phyloP scores from a whole-genome alignment of 2,329 filamentous ascomycete species.

The Orbilia ellipsospora region DNA sequence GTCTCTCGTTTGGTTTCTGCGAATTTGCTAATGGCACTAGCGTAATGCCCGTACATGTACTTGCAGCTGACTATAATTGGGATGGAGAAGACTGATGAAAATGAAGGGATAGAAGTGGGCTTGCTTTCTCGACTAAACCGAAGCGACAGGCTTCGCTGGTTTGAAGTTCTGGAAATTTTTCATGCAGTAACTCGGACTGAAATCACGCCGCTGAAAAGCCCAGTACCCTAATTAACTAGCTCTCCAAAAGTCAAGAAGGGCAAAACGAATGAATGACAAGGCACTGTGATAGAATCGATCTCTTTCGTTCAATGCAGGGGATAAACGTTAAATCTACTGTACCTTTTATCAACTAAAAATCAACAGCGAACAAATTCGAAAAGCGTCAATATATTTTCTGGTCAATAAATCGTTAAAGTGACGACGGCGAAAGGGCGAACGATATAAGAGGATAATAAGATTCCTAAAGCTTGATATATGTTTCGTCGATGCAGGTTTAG shows the following conservation, averaged over 20 bases:
- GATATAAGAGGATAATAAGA: slow-evolving; percentile 21
- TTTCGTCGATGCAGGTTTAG: slow-evolving; percentile 5
- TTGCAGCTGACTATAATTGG: slow-evolving; percentile 51
- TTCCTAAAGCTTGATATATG: background rate
- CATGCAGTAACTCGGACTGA: slow-evolving; percentile 47
- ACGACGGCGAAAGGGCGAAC: too few relatives aligned
- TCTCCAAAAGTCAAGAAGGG: slow-evolving; percentile 2
- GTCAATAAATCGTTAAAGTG: too few relatives aligned
- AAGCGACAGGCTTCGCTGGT: slow-evolving; percentile 22
- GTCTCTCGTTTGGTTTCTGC: slow-evolving; percentile 35
- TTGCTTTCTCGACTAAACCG: slow-evolving; percentile 9
- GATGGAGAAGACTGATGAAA: slow-evolving; percentile 3
- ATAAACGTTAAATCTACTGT: background rate
- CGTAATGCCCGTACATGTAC: slow-evolving; percentile 4
- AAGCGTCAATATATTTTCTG: background rate
- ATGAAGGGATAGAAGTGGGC: slow-evolving; percentile 8
- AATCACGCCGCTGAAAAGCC: slow-evolving; percentile 30
- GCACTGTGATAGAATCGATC: background rate
- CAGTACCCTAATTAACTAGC: background rate
- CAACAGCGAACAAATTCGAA: background rate
- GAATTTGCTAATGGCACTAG: slow-evolving; percentile 34
- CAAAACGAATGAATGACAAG: slow-evolving; percentile 12
- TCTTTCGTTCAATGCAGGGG: background rate
- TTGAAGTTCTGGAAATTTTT: slow-evolving; percentile 28
- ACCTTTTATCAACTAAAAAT: background rate